Evolutionary conservation across 73 alveolate species (phyloP), one percentile per base, ranked within the genome.

Genomic region (Paramecium bursaria): DNA sequence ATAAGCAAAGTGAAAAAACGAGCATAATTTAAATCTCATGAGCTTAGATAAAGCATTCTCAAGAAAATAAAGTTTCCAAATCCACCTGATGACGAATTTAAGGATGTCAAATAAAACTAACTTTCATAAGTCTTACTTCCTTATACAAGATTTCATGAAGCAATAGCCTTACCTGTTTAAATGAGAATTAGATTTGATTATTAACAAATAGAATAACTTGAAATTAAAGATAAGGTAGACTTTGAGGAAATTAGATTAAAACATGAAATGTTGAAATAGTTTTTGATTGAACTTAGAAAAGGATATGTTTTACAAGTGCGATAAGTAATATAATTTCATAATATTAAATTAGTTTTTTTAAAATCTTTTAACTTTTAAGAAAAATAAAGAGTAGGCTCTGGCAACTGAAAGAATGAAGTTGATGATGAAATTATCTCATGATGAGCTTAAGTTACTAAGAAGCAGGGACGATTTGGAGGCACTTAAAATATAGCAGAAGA

Each of bases 111-210:
- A 25, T 44, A 14, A 25, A 57, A 57, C 13, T 30, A 30, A 30
- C 1, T 27, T 23, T 48, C 51, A 27, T 23, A 42, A 57, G 76
- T 57, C 3, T n/a, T 57, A 27, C 29, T 57, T 10, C 76, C 76
- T n/a, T 57, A 57, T 30, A 57, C 76, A 1, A 57, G 15, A 57
- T 57, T 30, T 30, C 11, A 19, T 1, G 76, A 57, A 23, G 33
- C 27, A 4, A 30, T 57, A 7, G 76, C 76, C 15, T 42, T 57
- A 23, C 27, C 51, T 57, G 76, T 57, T 30, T 48, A 48, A 27
- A 50, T 50, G 0, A 57, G 33, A 22, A 29, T 57, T 23, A 57
- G 76, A 57, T 57, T 57, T 57, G 76, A 57, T n/a, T 57, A 57
- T 57, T 42, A 57, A 57, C 27, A 30, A 50, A 57, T 57, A 50